phyloP scores from a whole-genome alignment of 1,139 yeast species.

The Yamadazyma atmosphaerica region DNA sequence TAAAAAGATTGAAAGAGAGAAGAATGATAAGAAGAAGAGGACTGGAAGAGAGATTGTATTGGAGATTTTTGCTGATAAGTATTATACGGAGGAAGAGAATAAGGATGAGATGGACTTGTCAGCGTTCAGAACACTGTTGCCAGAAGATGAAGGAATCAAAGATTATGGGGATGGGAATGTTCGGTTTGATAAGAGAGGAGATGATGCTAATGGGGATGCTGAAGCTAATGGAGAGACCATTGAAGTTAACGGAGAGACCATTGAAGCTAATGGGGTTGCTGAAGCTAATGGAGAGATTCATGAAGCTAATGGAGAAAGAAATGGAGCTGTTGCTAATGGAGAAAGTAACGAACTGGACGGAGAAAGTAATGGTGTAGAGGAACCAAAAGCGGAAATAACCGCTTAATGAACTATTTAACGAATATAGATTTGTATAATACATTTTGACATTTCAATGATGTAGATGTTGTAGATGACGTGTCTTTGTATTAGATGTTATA shows the following conservation, averaged over 20 bases:
- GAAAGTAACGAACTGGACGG: background rate
- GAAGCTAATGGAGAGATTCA: background rate
- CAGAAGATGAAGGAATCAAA: conserved; percentile 43
- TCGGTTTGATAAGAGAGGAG: conserved; percentile 8
- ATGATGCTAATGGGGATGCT: conserved; percentile 1
- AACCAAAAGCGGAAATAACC: background rate
- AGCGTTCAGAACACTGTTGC: conserved; percentile 53
- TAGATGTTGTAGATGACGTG: too few species aligned
- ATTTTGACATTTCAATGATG: too few species aligned
- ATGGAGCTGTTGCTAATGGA: background rate
- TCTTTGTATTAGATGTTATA: too few species aligned
- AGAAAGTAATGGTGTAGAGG: background rate
- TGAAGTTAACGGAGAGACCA: too few species aligned
- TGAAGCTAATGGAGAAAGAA: too few species aligned
- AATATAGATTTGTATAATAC: too few species aligned
- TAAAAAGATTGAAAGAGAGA: conserved; percentile 59
- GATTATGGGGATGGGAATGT: conserved; percentile 55
- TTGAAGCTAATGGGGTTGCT: conserved; percentile 1
- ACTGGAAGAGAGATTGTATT: conserved; percentile 84
- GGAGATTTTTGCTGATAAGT: conserved; percentile 70
- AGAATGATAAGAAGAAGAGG: conserved; percentile 49
- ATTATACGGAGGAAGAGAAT: conserved; percentile 48
- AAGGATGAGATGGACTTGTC: conserved; percentile 76
- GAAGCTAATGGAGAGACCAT: background rate
- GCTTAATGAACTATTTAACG: too few species aligned